Conservation (phyloP, 208 protist genomes). For the Wallacemonas collosoma region DNA sequence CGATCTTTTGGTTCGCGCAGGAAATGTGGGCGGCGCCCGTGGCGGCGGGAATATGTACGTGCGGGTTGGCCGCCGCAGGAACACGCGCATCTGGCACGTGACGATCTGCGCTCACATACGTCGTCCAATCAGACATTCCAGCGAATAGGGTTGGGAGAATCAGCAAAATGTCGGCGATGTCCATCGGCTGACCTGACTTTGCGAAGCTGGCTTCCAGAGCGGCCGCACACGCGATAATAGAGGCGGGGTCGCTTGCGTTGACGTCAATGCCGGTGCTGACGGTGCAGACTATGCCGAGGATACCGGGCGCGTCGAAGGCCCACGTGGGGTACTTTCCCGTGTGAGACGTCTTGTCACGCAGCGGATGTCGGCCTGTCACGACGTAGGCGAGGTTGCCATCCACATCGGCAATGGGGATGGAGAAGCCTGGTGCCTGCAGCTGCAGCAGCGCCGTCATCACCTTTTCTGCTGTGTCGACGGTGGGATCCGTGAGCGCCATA, state of each 20-base stretch:
- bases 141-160: slow-evolving; percentile 20
- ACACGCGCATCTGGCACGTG: slow-evolving; percentile 23
- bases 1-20: slow-evolving; percentile 59
- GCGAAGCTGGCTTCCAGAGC: neutral
- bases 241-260: neutral
- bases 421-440: slow-evolving; percentile 56
- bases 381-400: slow-evolving; percentile 57
- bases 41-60: slow-evolving; percentile 42
- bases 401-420: slow-evolving; percentile 50
- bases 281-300: slow-evolving; percentile 16
- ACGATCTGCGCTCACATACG: slow-evolving; percentile 28
- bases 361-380: slow-evolving; percentile 47
- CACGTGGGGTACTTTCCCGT: slow-evolving; percentile 49
- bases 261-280: neutral
- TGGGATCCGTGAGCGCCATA: slow-evolving; percentile 37
- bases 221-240: slow-evolving; percentile 13
- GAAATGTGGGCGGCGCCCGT: slow-evolving; percentile 36
- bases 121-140: slow-evolving; percentile 17
- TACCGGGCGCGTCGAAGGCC: slow-evolving; percentile 26
- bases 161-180: neutral
- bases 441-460: slow-evolving; percentile 42
- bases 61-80: slow-evolving; percentile 29
- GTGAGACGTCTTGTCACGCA: slow-evolving; percentile 30
- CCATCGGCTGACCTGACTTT: slow-evolving; percentile 13
- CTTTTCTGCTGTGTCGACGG: slow-evolving; percentile 40